phyloP scores from a whole-genome alignment of 306 rosid genomes.

The Acacia melanoxylon region DNA sequence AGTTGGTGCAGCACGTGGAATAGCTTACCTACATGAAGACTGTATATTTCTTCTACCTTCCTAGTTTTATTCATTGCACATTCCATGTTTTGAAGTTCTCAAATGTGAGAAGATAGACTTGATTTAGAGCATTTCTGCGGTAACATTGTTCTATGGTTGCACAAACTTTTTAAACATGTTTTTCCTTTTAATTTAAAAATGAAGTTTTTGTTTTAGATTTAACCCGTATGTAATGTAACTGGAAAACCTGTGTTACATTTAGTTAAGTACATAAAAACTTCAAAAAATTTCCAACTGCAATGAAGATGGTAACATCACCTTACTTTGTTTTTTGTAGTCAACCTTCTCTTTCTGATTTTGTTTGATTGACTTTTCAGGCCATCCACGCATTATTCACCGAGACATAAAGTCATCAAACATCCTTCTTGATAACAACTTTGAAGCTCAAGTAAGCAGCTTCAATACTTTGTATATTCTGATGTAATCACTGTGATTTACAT shows the following conservation, averaged over 20 bases:
- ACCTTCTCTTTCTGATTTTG: conserved; percentile 4
- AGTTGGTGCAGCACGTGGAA: conserved; percentile 95
- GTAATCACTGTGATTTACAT: conserved; percentile 3
- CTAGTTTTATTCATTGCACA: not conserved
- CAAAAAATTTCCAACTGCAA: conserved; percentile 8
- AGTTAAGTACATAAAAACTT: conserved; percentile 4
- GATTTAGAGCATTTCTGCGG: not conserved
- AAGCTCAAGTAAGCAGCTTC: conserved; percentile 73
- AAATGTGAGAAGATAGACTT: not conserved
- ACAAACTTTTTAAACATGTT: not conserved
- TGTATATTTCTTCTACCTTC: conserved; percentile 55
- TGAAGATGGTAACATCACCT: conserved; percentile 10
- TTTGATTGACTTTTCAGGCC: conserved; percentile 67
- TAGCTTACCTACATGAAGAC: conserved; percentile 96
- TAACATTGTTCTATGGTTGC: not conserved
- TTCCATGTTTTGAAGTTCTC: not conserved
- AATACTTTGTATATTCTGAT: conserved; percentile 19
- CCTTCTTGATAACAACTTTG: conserved; percentile 79
- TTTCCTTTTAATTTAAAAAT: conserved; percentile 9
- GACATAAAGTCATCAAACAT: conserved; percentile 99
- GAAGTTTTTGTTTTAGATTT: not conserved
- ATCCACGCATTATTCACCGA: conserved; percentile 98
- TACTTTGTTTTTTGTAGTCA: not conserved
- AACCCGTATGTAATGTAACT: not conserved
- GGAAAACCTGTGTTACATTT: not conserved